A percentile compares a stretch with the other conserved stretches of the same genome.
phyloP scores from a whole-genome alignment of 2,329 filamentous ascomycete species.

The Microcera coccophila region DNA sequence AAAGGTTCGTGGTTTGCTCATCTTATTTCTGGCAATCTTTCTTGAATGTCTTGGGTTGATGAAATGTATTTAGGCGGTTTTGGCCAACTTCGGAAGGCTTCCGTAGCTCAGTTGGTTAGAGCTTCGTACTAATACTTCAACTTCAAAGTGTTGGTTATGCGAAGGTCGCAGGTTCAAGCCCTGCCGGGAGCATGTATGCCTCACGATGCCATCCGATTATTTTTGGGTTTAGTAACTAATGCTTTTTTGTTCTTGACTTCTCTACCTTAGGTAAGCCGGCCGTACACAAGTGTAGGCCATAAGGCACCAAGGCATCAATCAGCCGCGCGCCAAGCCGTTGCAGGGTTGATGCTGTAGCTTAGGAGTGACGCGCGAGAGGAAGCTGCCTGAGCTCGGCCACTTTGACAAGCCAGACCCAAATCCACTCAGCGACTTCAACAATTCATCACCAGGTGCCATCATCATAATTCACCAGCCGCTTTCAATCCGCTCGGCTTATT shows the following conservation, averaged over 20 bases:
- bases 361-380: slow-evolving; percentile 40
- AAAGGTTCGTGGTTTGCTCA: no score
- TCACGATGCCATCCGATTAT: slow-evolving; percentile 19
- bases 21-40: no score
- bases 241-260: no score
- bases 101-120: slow-evolving; percentile 34
- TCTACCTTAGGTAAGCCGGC: no score
- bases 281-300: no score
- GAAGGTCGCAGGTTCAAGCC: slow-evolving; percentile 34
- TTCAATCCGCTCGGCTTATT: neutral
- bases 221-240: slow-evolving; percentile 20
- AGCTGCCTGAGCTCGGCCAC: slow-evolving; percentile 40
- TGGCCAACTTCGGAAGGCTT: slow-evolving; percentile 24
- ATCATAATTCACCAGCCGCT: neutral
- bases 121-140: slow-evolving; percentile 32
- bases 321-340: neutral
- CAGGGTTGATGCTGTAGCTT: slow-evolving; percentile 1
- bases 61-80: no score
- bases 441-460: neutral
- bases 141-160: slow-evolving; percentile 23
- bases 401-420: slow-evolving; percentile 2
- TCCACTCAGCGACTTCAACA: slow-evolving; percentile 9
- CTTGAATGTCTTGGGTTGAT: no score
- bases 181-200: slow-evolving; percentile 27
- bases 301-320: neutral